Base-by-base conservation (phyloP, 306 rosid species). In the Hippophae gyantsensis region DNA sequence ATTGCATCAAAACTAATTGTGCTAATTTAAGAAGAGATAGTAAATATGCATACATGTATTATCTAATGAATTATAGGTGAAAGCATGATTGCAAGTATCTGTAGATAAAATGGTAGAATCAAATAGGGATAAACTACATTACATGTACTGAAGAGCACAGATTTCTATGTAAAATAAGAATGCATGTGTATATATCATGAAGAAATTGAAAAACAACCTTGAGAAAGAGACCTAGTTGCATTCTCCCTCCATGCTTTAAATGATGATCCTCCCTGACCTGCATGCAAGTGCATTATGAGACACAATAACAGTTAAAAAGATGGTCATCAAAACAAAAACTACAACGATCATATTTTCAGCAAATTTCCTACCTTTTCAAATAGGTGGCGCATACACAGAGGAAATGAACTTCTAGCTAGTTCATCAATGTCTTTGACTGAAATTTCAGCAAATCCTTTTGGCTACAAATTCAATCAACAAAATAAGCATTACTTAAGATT, bases 201-300 rank as follows among this genome's bases (percentile, higher is more conserved):
- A 53, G 43, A 43, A 51, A 42, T 18, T 27, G 52, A 62, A 65
- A 68, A 43, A 18, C 65, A 55, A 92, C 99, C 99, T 88, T 92
- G 55, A 88, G 96, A 82, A 92, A 92, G 69, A 92, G 96, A 60
- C 99, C 99, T 32, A 92, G 72, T 65, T 92, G 99, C 96, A 92
- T 87, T 79, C 95, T 81, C 66, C 96, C 99, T 60, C 96, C 96
- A 66, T 92, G 95, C 85, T 92, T 92, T 71, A 92, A 79, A 86
- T 92, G 96, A 82, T 88, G 99, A 69, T 88, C 99, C 71, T 92
- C 99, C 69, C 74, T 92, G 76, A 88, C 79, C 99, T 88, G 82
- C 74, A 76, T 50, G 69, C 40, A 65, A 58, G 50, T 52, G 72
- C 50, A 65, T 14, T 64, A 52, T 62, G 44, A 76, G 58, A 62